phyloP scores from a whole-genome alignment of 2,329 filamentous ascomycete species.

The Ophiostoma angusticollis region DNA sequence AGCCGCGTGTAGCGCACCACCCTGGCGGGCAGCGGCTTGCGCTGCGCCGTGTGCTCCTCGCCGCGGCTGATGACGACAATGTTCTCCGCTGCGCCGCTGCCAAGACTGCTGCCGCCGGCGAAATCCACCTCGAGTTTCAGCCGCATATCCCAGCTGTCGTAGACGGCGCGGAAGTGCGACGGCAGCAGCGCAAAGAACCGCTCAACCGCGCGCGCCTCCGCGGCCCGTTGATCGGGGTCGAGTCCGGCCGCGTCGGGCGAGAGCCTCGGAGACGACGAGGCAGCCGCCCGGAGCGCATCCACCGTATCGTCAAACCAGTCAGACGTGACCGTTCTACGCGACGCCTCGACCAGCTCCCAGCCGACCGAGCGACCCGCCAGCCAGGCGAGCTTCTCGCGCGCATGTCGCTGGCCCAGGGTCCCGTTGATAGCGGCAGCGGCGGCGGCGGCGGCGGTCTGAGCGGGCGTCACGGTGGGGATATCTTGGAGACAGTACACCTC shows the following conservation, averaged over 20 bases:
- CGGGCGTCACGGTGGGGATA: conserved; percentile 40
- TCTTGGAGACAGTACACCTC: conserved; percentile 79
- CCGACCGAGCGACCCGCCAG: conserved; percentile 61
- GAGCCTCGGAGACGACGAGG: conserved; percentile 55
- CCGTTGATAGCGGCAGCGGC: background rate
- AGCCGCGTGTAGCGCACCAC: conserved; percentile 30
- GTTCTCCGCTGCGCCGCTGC: conserved; percentile 52
- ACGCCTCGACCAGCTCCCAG: conserved; percentile 72
- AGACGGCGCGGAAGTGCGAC: conserved; percentile 63
- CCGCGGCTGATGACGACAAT: conserved; percentile 65
- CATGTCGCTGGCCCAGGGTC: background rate
- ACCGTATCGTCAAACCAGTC: conserved; percentile 63
- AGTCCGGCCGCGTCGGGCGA: conserved; percentile 63
- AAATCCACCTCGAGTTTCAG: conserved; percentile 81
- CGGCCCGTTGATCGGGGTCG: conserved; percentile 53
- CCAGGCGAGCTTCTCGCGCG: conserved; percentile 56
- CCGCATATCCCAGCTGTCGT: conserved; percentile 85
- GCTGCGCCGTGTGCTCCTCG: conserved; percentile 18
- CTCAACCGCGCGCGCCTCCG: conserved; percentile 74
- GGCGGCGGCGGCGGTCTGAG: conserved; percentile 27
- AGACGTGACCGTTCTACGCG: conserved; percentile 55
- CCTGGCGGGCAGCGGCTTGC: conserved; percentile 33
- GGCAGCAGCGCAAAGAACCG: conserved; percentile 60
- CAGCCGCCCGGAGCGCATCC: conserved; percentile 50
- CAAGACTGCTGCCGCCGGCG: conserved; percentile 44